These are phyloP conservation scores for Senna tora DNA, from an alignment of 306 rosid genomes.

Conservation along the genomic window DNA sequence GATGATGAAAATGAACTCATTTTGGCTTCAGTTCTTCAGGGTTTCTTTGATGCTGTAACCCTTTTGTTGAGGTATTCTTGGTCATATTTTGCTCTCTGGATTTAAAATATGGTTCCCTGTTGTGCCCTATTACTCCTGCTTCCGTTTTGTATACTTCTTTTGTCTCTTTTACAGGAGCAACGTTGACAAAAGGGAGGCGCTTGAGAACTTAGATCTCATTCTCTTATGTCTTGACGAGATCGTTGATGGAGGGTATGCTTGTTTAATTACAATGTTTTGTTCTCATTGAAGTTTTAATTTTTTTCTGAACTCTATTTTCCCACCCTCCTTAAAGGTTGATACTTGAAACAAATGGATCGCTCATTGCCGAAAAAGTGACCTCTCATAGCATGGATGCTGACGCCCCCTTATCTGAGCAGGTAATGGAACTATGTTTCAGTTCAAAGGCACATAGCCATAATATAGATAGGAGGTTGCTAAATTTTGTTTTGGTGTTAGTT, in stretches of 20 bases:
- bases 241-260: constrained; percentile 84
- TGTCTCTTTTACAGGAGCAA: constrained; percentile 61
- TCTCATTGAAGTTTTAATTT: neutral
- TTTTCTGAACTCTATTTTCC: neutral
- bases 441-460: constrained; percentile 16
- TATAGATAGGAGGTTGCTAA: neutral
- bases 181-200: constrained; percentile 92
- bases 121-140: constrained; percentile 16
- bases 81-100: constrained; percentile 14
- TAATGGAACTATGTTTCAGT: constrained; percentile 41
- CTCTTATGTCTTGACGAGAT: constrained; percentile 92
- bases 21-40: constrained; percentile 87
- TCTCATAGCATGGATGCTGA: constrained; percentile 80
- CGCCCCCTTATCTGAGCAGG: constrained; percentile 97
- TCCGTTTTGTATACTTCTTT: constrained; percentile 7
- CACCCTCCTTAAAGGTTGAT: constrained; percentile 56
- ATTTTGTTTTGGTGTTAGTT: neutral
- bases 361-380: constrained; percentile 88
- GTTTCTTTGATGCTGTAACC: constrained; percentile 84
- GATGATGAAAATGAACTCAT: constrained; percentile 93
- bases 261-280: constrained; percentile 28
- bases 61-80: constrained; percentile 75
- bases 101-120: constrained; percentile 8
- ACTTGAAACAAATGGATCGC: constrained; percentile 87
- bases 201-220: constrained; percentile 98